Conservation (phyloP, 805 yeast species). For the Saccharomycopsis fermentans region DNA sequence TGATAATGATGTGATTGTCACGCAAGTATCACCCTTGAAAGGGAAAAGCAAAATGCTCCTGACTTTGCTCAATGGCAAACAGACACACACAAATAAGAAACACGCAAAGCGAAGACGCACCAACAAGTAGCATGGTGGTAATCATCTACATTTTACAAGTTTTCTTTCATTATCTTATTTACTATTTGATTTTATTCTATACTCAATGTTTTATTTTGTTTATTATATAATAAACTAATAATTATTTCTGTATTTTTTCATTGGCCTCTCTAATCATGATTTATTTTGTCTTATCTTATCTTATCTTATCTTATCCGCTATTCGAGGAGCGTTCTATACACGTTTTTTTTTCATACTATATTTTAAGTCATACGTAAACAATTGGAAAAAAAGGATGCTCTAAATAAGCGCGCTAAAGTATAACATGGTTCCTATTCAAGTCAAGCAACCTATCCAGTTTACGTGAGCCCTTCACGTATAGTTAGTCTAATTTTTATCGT, state of each 20-base stretch:
- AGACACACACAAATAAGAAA: background rate
- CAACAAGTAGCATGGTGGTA: background rate
- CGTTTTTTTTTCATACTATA: too few relatives aligned
- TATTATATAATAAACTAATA: background rate
- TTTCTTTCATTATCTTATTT: too few relatives aligned
- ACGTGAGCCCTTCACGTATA: too few relatives aligned
- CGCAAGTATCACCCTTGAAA: background rate
- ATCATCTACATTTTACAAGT: too few relatives aligned
- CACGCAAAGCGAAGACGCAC: background rate
- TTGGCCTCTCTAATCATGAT: background rate
- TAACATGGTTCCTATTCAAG: too few relatives aligned
- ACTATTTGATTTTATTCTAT: too few relatives aligned
- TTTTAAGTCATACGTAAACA: too few relatives aligned
- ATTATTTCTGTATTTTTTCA: background rate
- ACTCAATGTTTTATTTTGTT: background rate
- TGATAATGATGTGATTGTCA: background rate
- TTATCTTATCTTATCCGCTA: background rate
- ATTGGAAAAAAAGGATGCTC: too few relatives aligned
- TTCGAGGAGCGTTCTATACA: too few relatives aligned
- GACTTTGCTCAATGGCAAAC: background rate
- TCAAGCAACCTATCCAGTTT: too few relatives aligned
- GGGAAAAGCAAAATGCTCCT: background rate
- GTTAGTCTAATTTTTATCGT: too few relatives aligned
- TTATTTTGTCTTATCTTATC: background rate
- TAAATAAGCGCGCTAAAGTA: too few relatives aligned